A percentile compares a stretch with the other conserved stretches of the same genome.
phyloP scores from a whole-genome alignment of 176 grass and related monocot species.

The Musa troglodytarum region DNA sequence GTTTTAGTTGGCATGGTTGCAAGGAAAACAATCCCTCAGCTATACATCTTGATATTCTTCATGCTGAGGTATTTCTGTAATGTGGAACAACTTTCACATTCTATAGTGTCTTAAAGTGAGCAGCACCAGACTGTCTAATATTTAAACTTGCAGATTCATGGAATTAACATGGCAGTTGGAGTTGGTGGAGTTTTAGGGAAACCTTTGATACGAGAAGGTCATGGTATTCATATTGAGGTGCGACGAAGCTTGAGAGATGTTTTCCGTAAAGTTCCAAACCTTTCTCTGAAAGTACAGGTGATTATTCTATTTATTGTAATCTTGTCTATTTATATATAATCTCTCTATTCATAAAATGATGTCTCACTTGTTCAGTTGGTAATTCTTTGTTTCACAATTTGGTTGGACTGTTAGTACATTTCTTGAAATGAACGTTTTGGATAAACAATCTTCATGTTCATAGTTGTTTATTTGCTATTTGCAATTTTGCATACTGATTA shows the following conservation, averaged over 20 bases:
- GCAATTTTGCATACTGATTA: no score
- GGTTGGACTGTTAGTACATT: neutral
- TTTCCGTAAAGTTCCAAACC: conserved; percentile 68
- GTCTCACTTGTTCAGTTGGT: neutral
- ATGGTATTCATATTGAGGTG: conserved; percentile 71
- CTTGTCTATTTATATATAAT: neutral
- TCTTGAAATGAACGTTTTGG: neutral
- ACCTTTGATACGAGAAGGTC: conserved; percentile 76
- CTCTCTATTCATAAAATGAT: neutral
- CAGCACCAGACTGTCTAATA: neutral
- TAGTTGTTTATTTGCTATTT: no score
- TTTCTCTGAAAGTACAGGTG: conserved; percentile 77
- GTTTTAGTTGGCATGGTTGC: conserved; percentile 81
- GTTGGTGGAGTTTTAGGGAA: conserved; percentile 63
- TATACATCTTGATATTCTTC: conserved; percentile 89
- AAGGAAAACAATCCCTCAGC: conserved; percentile 79
- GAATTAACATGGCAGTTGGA: conserved; percentile 95
- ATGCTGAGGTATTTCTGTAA: conserved; percentile 51
- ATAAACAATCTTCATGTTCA: no score
- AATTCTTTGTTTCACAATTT: neutral
- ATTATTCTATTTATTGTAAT: conserved; percentile 11
- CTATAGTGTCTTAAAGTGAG: neutral
- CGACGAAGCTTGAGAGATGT: conserved; percentile 87
- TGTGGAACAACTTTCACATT: neutral
- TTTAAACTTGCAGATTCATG: conserved; percentile 60